These are phyloP conservation scores for Vigna angularis DNA, from an alignment of 306 rosid genomes.

Conservation along the genomic window DNA sequence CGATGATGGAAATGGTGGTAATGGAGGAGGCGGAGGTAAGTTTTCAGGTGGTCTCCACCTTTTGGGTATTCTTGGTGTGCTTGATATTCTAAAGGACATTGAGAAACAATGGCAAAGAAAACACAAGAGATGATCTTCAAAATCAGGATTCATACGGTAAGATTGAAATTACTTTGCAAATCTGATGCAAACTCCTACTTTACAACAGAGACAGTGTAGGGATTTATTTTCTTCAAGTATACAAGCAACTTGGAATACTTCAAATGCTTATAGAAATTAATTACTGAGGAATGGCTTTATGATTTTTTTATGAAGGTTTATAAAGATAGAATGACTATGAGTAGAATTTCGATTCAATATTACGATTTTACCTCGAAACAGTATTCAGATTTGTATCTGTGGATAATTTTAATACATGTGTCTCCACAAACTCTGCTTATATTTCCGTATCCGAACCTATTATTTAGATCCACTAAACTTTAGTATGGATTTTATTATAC, in stretches of 20 bases:
- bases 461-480: background rate
- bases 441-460: too few relatives aligned
- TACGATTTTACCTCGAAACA: background rate
- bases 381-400: background rate
- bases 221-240: background rate
- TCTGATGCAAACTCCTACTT: background rate
- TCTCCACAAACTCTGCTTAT: background rate
- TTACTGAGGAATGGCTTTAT: background rate
- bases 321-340: background rate
- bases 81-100: constrained; percentile 81
- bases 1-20: constrained; percentile 73
- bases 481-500: too few relatives aligned
- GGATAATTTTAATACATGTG: too few relatives aligned
- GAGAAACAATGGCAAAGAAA: constrained; percentile 66
- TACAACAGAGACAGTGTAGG: background rate
- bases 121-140: constrained; percentile 41
- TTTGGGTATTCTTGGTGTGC: constrained; percentile 80
- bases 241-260: background rate
- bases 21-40: constrained; percentile 81
- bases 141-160: background rate
- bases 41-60: constrained; percentile 78
- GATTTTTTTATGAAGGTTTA: background rate
- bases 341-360: background rate
- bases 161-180: background rate
- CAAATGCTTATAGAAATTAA: constrained; percentile 3